Base-by-base conservation (phyloP, 345 rosid genomes). In the Gossypioides kirkii region DNA sequence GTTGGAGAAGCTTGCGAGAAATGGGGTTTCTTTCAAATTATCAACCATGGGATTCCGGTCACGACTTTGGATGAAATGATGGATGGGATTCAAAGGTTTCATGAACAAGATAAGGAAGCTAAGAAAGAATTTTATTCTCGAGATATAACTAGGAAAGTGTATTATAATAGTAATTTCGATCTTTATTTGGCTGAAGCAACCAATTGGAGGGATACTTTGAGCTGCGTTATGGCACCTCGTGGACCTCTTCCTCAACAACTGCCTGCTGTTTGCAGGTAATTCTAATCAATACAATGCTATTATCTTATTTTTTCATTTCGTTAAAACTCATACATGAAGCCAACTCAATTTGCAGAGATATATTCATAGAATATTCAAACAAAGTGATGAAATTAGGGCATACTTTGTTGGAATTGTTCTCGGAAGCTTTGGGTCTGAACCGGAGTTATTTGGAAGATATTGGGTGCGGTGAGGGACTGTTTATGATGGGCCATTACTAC, bases 1-100 rank as follows among this genome's bases (percentile, higher is more conserved):
- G 25, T 82, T 3, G 4, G 76, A 16, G 32, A 58, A 4, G 82
- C 80, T 11, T 43, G 69, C 8, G 69, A 67, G 77, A 74, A 86
- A 42, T 86, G 90, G 90, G 92, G 92, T n/a, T 88, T 88, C 83
- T 88, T 88, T 76, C 90, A 86, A 73, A 85, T 84, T 1, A 83
- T 85, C 32, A 86, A 82, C 80, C 89, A 88, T 71, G 90, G 92
- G 2, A 85, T 86, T 14, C 6, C 72, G 0, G 65, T 6, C 9
- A 59, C 52, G 0, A 67, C 52, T 26, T 41, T 77, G 52, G 77
- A 74, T 54, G 82, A 67, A 20, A 74, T 72, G 73, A 25, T 22
- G 10, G 75, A 73, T 36, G 77, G 82, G 23, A 74, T 75, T 41
- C 75, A 75, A 1, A 22, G 70, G 32, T 81, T 81, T 75, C 62